Conservation (phyloP, 2,329 filamentous ascomycete species). For the Colletotrichum noveboracense region DNA sequence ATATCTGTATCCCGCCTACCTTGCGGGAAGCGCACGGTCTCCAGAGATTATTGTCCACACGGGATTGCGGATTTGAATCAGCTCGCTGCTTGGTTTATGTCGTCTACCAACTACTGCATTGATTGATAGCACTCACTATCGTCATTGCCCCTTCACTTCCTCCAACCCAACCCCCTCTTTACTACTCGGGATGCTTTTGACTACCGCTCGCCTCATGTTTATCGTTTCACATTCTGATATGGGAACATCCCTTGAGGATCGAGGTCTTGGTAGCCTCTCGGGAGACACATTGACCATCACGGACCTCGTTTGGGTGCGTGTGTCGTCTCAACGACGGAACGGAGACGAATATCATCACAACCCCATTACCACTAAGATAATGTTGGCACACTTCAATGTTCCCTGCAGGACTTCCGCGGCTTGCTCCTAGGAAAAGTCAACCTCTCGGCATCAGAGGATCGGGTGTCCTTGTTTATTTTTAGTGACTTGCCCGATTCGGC, state of each 20-base stretch:
- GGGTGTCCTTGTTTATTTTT: background rate
- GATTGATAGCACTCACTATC: background rate
- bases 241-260: background rate
- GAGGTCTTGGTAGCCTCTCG: background rate
- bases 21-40: background rate
- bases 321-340: background rate
- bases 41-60: background rate
- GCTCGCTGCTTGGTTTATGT: background rate
- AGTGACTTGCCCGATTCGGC: background rate
- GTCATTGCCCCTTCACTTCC: background rate
- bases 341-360: background rate
- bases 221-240: background rate
- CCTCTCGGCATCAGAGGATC: background rate
- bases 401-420: background rate
- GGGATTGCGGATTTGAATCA: background rate
- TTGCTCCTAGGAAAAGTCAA: background rate
- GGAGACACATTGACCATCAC: background rate
- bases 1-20: background rate
- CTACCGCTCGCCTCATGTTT: background rate
- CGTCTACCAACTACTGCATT: background rate
- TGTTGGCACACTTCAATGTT: background rate
- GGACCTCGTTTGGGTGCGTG: background rate
- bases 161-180: background rate
- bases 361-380: background rate
- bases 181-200: background rate